phyloP scores from a whole-genome alignment of 306 rosid genomes.

The Acmispon strigosus region DNA sequence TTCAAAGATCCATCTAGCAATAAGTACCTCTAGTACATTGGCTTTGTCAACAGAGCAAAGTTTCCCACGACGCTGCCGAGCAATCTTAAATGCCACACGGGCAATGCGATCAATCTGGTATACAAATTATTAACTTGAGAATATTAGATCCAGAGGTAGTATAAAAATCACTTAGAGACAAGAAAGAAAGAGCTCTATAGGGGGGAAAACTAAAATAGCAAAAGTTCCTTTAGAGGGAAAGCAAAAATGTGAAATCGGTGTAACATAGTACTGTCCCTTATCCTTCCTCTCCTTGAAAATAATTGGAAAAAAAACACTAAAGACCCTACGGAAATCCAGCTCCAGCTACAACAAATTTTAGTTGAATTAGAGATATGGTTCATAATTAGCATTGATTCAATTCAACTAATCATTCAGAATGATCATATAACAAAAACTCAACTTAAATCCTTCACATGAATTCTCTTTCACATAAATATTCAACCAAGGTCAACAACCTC shows the following conservation, averaged over 20 bases:
- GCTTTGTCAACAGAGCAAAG: conserved; percentile 96
- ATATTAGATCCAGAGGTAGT: conserved; percentile 9
- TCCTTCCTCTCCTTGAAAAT: background rate
- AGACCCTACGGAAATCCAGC: background rate
- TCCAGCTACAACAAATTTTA: background rate
- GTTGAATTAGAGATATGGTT: background rate
- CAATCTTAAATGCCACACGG: conserved; percentile 77
- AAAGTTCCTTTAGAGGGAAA: background rate
- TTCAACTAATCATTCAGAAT: background rate
- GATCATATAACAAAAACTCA: background rate
- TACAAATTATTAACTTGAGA: conserved; percentile 11
- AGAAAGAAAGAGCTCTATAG: background rate
- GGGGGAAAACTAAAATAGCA: background rate
- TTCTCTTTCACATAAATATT: conserved; percentile 5
- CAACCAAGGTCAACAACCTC: background rate
- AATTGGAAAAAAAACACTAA: background rate
- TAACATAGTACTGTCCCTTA: background rate
- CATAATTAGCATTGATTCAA: background rate
- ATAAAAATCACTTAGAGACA: background rate
- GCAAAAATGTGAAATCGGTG: conserved; percentile 7
- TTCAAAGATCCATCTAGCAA: conserved; percentile 4
- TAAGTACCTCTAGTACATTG: conserved; percentile 84
- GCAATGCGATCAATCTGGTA: conserved; percentile 88
- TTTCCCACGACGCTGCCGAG: conserved; percentile 66
- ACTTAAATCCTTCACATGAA: background rate